Conservation (phyloP, 2,329 filamentous ascomycete genomes). For the Grosmannia clavigera region DNA sequence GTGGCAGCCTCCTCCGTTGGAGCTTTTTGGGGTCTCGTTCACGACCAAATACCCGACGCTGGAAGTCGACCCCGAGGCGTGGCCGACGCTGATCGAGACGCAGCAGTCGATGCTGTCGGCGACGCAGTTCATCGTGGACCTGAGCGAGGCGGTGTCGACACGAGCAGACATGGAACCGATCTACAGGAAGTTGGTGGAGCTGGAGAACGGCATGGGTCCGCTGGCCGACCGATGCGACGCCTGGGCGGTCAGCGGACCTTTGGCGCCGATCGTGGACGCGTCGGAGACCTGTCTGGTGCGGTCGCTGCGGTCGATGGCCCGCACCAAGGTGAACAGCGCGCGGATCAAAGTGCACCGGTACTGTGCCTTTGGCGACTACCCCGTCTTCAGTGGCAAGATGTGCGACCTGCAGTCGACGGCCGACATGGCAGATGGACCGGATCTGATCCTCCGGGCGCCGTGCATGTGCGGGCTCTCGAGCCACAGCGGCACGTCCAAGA, state of each 20-base stretch:
- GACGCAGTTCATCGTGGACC: conserved; percentile 34
- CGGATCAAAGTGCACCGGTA: conserved; percentile 40
- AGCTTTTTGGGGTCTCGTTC: conserved; percentile 22
- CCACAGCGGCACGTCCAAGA: conserved; percentile 5
- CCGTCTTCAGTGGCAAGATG: conserved; percentile 34
- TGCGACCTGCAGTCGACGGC: conserved; percentile 30
- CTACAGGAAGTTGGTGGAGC: conserved; percentile 27
- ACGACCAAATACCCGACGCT: conserved; percentile 30
- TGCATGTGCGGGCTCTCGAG: conserved; percentile 20
- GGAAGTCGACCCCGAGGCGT: conserved; percentile 29
- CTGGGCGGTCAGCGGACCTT: conserved; percentile 21
- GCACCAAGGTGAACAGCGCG: conserved; percentile 39
- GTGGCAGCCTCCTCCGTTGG: conserved; percentile 9
- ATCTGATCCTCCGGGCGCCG: conserved; percentile 20
- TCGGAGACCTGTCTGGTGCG: conserved; percentile 29
- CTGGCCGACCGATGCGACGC: conserved; percentile 23
- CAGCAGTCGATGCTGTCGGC: conserved; percentile 34
- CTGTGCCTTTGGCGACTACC: conserved; percentile 36
- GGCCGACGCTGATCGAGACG: conserved; percentile 29
- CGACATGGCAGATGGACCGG: conserved; percentile 16
- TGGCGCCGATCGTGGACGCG: conserved; percentile 23
- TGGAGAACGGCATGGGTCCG: conserved; percentile 26
- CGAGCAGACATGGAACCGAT: conserved; percentile 26
- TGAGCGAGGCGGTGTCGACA: conserved; percentile 28
- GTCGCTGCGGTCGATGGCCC: conserved; percentile 31